Evolutionary conservation across 331 rosid genomes (phyloP).

Genomic region (Telfairia occidentalis): DNA sequence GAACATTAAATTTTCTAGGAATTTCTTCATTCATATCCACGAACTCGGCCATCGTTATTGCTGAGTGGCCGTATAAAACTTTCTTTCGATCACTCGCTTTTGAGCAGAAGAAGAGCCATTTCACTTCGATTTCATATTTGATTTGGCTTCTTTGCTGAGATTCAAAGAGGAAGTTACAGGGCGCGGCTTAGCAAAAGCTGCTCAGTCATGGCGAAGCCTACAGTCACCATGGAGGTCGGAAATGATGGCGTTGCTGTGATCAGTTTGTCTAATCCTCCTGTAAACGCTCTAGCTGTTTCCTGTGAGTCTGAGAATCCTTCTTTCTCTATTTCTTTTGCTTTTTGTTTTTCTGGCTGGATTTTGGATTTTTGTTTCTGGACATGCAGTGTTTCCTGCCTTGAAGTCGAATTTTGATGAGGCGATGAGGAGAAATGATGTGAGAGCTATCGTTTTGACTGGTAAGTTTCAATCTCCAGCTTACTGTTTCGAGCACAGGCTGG

Average conservation of each 20-base stretch:
- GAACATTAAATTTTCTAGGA: background rate
- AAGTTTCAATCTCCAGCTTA: slow-evolving; percentile 1
- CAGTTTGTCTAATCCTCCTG: slow-evolving; percentile 77
- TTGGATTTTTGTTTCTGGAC: background rate
- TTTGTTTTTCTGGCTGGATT: background rate
- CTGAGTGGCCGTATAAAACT: background rate
- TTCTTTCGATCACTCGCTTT: background rate
- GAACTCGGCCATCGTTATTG: background rate
- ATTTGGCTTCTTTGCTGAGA: background rate
- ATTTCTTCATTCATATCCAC: background rate
- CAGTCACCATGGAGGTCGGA: slow-evolving; percentile 76
- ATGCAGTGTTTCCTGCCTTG: slow-evolving; percentile 51
- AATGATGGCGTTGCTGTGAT: slow-evolving; percentile 80
- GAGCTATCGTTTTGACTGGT: slow-evolving; percentile 86
- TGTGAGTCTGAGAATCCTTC: slow-evolving; percentile 25
- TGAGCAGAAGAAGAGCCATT: background rate
- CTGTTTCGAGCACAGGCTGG: background rate
- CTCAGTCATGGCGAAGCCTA: slow-evolving; percentile 39
- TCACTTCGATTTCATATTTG: background rate
- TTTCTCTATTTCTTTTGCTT: background rate
- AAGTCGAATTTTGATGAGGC: slow-evolving; percentile 69
- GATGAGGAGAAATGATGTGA: slow-evolving; percentile 63
- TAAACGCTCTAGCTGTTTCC: slow-evolving; percentile 71
- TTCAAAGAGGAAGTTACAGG: background rate
- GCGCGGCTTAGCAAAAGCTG: background rate